Conservation (phyloP, 805 yeast genomes). For the Yamadazyma akitaensis region DNA sequence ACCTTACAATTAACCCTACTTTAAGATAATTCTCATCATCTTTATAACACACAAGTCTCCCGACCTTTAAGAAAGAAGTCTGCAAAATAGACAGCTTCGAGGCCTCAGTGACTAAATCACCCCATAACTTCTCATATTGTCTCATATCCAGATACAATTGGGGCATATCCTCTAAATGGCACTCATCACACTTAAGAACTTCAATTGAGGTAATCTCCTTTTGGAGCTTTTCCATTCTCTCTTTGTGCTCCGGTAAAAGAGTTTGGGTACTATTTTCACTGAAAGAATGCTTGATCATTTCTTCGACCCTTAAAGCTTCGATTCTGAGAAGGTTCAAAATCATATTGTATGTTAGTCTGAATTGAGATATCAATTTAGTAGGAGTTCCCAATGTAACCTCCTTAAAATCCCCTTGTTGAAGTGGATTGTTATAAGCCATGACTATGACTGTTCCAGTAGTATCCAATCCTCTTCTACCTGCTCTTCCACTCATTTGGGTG, state of each 20-base stretch:
- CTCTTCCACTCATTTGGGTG: constrained; percentile 99
- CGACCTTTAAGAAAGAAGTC: constrained; percentile 44
- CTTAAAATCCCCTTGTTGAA: constrained; percentile 57
- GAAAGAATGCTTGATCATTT: constrained; percentile 94
- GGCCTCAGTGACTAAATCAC: constrained; percentile 46
- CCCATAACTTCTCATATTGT: constrained; percentile 44
- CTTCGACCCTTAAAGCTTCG: constrained; percentile 95
- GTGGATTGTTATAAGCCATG: constrained; percentile 74
- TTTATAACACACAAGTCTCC: constrained; percentile 58
- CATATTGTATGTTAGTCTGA: constrained; percentile 94
- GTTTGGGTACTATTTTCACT: constrained; percentile 88
- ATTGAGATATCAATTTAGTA: constrained; percentile 86
- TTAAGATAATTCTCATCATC: constrained; percentile 40
- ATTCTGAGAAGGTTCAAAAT: constrained; percentile 85
- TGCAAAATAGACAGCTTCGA: constrained; percentile 47
- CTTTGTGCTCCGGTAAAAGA: constrained; percentile 80
- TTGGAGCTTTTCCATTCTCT: constrained; percentile 53
- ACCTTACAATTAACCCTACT: constrained; percentile 55
- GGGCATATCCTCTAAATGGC: constrained; percentile 41
- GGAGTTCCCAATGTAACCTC: constrained; percentile 86
- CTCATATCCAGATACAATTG: constrained; percentile 42
- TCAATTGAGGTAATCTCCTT: constrained; percentile 40
- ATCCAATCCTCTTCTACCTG: constrained; percentile 96
- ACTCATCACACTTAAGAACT: constrained; percentile 33
- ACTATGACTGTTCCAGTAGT: constrained; percentile 90